These are phyloP conservation scores for Paspalum vaginatum DNA, from an alignment of 176 grass and related monocot genomes.

Conservation along the genomic window DNA sequence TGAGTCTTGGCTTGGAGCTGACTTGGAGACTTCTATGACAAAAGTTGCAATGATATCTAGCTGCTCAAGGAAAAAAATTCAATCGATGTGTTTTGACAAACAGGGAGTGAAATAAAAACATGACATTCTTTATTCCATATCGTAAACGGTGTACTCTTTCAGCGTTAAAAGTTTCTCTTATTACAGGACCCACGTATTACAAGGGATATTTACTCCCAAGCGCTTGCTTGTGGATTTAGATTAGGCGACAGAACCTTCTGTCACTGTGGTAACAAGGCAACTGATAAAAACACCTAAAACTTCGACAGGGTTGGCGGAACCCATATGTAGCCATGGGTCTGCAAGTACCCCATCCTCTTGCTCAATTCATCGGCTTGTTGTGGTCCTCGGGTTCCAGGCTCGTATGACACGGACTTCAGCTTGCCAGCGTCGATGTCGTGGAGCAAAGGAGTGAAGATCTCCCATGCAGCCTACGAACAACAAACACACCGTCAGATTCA, in stretches of 20 bases:
- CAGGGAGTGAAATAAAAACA: not conserved
- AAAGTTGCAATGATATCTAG: not conserved
- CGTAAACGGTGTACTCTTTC: not conserved
- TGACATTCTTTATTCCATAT: not conserved
- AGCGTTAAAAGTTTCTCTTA: not conserved
- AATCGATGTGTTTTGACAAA: not conserved
- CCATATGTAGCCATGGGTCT: conserved; percentile 92
- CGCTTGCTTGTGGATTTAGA: not conserved
- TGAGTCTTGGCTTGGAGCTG: not conserved
- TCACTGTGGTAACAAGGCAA: not conserved
- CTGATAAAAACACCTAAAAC: conserved; percentile 26
- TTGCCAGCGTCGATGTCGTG: conserved; percentile 81
- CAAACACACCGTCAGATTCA: conserved; percentile 1
- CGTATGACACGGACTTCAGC: conserved; percentile 67
- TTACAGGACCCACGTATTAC: conserved; percentile 13
- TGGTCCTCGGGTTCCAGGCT: conserved; percentile 74
- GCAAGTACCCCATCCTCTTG: conserved; percentile 70
- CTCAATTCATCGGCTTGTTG: conserved; percentile 73
- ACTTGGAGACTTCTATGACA: not conserved
- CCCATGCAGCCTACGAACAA: conserved; percentile 83
- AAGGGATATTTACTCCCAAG: not conserved
- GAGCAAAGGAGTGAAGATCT: conserved; percentile 93
- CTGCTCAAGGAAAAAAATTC: not conserved
- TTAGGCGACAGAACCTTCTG: not conserved
- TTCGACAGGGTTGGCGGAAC: conserved; percentile 71